These are phyloP conservation scores for Kandelia obovata DNA, from an alignment of 345 rosid genomes.

Conservation along the genomic window DNA sequence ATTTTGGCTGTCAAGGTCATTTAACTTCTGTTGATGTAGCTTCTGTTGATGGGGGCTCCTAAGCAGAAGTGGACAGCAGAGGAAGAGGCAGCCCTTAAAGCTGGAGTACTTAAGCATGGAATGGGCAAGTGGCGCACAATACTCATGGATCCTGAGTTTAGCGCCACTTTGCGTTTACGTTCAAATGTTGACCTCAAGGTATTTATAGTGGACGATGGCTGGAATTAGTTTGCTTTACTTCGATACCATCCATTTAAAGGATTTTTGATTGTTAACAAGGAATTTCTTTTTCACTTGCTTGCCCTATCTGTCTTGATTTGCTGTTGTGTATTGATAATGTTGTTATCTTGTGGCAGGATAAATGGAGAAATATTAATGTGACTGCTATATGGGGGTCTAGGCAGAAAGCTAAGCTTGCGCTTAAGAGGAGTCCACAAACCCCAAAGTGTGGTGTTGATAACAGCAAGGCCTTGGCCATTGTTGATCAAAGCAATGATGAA, in stretches of 20 bases:
- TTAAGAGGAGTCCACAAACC: slow-evolving; percentile 23
- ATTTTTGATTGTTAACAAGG: background rate
- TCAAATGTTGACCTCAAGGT: slow-evolving; percentile 38
- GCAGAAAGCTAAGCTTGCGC: slow-evolving; percentile 34
- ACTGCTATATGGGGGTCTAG: slow-evolving; percentile 39
- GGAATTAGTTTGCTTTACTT: background rate
- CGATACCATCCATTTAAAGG: background rate
- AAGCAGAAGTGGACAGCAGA: slow-evolving; percentile 41
- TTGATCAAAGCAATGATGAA: slow-evolving; percentile 18
- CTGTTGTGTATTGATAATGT: background rate
- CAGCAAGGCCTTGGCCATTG: slow-evolving; percentile 17
- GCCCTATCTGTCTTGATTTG: background rate
- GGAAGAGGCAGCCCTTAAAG: slow-evolving; percentile 38
- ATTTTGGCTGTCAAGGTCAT: background rate
- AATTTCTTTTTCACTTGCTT: background rate
- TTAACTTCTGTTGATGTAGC: slow-evolving; percentile 23
- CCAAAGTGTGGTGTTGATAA: slow-evolving; percentile 23
- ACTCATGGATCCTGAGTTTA: slow-evolving; percentile 32
- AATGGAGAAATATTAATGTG: slow-evolving; percentile 39
- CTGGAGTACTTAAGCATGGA: slow-evolving; percentile 36
- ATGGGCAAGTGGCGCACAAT: slow-evolving; percentile 36
- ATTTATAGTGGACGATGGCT: background rate
- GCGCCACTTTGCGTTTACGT: slow-evolving; percentile 19
- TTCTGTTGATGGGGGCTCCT: slow-evolving; percentile 33
- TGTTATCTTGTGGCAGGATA: slow-evolving; percentile 19